Percentiles rank a stretch among this genome's conserved stretches.
Conservation (phyloP, 1,284 basidiomycete genomes). For the Kalmanozyma brasiliensis region DNA sequence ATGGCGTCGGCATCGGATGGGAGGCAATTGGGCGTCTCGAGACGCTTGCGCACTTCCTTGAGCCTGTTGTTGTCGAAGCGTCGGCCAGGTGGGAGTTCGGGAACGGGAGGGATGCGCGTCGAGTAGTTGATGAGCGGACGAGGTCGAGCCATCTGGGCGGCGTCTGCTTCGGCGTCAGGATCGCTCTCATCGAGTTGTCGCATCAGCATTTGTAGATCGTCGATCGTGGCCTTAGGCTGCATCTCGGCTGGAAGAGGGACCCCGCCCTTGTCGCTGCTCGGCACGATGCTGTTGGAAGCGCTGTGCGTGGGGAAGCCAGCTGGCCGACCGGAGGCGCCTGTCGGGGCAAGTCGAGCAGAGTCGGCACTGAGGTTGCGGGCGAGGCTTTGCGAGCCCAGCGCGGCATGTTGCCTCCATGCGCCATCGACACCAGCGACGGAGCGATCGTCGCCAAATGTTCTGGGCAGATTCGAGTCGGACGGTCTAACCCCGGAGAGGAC, state of each 20-base stretch:
- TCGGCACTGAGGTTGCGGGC: constrained; percentile 25
- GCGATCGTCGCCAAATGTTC: constrained; percentile 92
- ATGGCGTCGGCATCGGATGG: constrained; percentile 90
- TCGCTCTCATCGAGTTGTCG: constrained; percentile 79
- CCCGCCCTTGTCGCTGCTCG: constrained; percentile 66
- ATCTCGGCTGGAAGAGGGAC: constrained; percentile 65
- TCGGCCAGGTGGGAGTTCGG: constrained; percentile 51
- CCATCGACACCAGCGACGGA: constrained; percentile 89
- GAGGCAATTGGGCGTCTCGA: constrained; percentile 82
- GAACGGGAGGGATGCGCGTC: constrained; percentile 58
- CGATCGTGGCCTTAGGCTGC: constrained; percentile 65
- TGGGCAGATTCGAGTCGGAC: constrained; percentile 87
- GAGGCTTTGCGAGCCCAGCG: constrained; percentile 18
- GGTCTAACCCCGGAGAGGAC: constrained; percentile 75
- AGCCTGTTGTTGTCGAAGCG: constrained; percentile 87
- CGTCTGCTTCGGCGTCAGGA: constrained; percentile 28
- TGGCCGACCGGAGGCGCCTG: constrained; percentile 72
- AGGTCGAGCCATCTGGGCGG: constrained; percentile 73
- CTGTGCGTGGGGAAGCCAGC: constrained; percentile 50
- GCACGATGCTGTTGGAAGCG: constrained; percentile 65
- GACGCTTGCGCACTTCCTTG: constrained; percentile 89
- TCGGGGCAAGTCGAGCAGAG: constrained; percentile 11
- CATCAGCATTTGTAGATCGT: constrained; percentile 92
- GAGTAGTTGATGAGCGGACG: constrained; percentile 73
- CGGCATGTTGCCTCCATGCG: constrained; percentile 72